Conservation (phyloP, 345 rosid genomes). For the Eucalyptus marginata region DNA sequence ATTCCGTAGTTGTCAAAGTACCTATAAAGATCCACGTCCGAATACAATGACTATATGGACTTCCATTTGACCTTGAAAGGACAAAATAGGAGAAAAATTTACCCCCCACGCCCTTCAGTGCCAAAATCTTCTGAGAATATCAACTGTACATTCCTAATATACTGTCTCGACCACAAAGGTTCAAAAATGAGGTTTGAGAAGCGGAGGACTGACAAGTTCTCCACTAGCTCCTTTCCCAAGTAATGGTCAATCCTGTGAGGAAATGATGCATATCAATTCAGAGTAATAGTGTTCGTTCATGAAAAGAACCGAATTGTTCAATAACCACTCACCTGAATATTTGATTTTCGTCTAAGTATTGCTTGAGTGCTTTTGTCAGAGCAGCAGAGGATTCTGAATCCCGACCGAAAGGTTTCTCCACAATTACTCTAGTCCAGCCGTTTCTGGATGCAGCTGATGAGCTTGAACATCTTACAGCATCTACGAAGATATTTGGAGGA, state of each 20-base stretch:
- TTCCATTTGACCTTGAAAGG: background rate
- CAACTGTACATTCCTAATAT: constrained; percentile 80
- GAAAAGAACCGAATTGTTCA: background rate
- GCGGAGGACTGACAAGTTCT: constrained; percentile 91
- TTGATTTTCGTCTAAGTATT: constrained; percentile 77
- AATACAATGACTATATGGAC: background rate
- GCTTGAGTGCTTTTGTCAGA: constrained; percentile 70
- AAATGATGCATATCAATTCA: constrained; percentile 1
- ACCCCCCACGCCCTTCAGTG: constrained; percentile 99
- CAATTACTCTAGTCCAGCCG: constrained; percentile 97
- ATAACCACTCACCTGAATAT: constrained; percentile 53
- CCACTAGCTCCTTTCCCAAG: constrained; percentile 96
- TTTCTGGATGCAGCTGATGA: constrained; percentile 67
- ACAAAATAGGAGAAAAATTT: constrained; percentile 1
- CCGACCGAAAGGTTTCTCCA: constrained; percentile 97
- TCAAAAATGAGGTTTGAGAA: constrained; percentile 96
- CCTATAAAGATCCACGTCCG: constrained; percentile 16
- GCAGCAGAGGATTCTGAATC: constrained; percentile 95
- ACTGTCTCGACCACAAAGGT: constrained; percentile 92
- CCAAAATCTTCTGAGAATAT: constrained; percentile 98
- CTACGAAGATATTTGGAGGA: constrained; percentile 85
- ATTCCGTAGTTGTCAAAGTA: constrained; percentile 90
- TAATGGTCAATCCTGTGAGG: constrained; percentile 89
- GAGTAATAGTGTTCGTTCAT: background rate
- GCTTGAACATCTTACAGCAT: constrained; percentile 89